Percentiles rank a stretch among this genome's conserved stretches.
Evolutionary conservation across 139 green algal genomes (phyloP).

Genomic region (Ettlia oleoabundans): DNA sequence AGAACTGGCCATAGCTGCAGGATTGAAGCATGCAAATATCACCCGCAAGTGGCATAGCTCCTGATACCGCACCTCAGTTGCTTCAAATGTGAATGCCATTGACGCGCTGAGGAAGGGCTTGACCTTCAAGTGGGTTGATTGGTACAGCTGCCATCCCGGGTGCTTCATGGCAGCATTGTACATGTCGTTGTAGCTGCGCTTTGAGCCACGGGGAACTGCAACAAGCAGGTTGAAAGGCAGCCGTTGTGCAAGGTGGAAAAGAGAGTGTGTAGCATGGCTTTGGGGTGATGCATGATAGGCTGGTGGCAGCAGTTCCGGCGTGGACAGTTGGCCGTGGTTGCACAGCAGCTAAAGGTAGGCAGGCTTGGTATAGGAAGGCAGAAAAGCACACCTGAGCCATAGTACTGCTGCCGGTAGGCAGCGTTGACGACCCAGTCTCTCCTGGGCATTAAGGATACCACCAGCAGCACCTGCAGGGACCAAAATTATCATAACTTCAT

Average conservation of each 20-base stretch:
- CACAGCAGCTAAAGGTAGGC: too few relatives aligned
- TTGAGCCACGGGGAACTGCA: not conserved
- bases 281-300: too few relatives aligned
- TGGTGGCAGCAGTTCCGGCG: too few relatives aligned
- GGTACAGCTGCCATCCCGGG: not conserved
- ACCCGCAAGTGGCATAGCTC: too few relatives aligned
- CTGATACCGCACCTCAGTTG: not conserved
- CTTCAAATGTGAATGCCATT: not conserved
- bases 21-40: too few relatives aligned
- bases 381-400: not conserved
- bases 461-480: not conserved
- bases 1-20: too few relatives aligned
- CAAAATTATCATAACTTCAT: too few relatives aligned
- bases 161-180: not conserved
- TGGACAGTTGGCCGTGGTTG: too few relatives aligned
- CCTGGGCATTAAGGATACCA: not conserved
- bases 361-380: not conserved
- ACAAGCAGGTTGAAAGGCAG: too few relatives aligned
- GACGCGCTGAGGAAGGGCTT: not conserved
- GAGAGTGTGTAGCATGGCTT: too few relatives aligned
- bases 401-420: not conserved
- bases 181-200: not conserved
- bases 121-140: not conserved
- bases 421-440: not conserved
- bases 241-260: too few relatives aligned